Evolutionary conservation across 2,329 filamentous ascomycete species (phyloP).

Genomic region (Cladophialophora chaetospira): DNA sequence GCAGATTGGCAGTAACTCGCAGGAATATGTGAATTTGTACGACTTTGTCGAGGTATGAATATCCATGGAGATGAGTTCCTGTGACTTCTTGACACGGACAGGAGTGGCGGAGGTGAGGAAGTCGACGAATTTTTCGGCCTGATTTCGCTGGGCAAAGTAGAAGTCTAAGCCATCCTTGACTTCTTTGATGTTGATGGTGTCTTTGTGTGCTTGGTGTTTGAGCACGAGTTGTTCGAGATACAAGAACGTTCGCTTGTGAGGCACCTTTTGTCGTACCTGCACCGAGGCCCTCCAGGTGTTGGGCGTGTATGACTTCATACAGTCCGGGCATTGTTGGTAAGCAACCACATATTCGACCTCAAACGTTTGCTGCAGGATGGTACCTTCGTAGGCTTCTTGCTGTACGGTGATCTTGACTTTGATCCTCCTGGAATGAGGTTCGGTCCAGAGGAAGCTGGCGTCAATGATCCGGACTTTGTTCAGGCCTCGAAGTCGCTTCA

Average conservation of each 20-base stretch:
- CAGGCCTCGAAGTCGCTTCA: conserved; percentile 82
- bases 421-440: conserved; percentile 88
- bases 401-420: conserved; percentile 97
- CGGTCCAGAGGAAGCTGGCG: conserved; percentile 96
- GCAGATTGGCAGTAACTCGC: conserved; percentile 89
- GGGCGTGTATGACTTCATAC: conserved; percentile 91
- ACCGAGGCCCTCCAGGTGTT: conserved; percentile 94
- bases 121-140: conserved; percentile 89
- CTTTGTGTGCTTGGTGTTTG: conserved; percentile 86
- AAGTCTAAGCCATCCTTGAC: conserved; percentile 95
- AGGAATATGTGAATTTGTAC: conserved; percentile 92
- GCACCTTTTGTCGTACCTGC: conserved; percentile 94
- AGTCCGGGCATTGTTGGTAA: conserved; percentile 92
- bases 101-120: conserved; percentile 83
- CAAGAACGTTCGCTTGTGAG: conserved; percentile 85
- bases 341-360: conserved; percentile 91
- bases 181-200: conserved; percentile 98
- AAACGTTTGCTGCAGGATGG: conserved; percentile 86
- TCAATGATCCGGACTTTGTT: conserved; percentile 93
- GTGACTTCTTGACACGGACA: conserved; percentile 76
- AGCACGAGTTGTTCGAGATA: conserved; percentile 92
- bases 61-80: conserved; percentile 92
- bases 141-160: conserved; percentile 85
- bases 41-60: conserved; percentile 85
- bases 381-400: conserved; percentile 65